These are phyloP conservation scores for Coemansia sp. DNA, from an alignment of 192 early-diverging fungal genomes.

Conservation along the genomic window DNA sequence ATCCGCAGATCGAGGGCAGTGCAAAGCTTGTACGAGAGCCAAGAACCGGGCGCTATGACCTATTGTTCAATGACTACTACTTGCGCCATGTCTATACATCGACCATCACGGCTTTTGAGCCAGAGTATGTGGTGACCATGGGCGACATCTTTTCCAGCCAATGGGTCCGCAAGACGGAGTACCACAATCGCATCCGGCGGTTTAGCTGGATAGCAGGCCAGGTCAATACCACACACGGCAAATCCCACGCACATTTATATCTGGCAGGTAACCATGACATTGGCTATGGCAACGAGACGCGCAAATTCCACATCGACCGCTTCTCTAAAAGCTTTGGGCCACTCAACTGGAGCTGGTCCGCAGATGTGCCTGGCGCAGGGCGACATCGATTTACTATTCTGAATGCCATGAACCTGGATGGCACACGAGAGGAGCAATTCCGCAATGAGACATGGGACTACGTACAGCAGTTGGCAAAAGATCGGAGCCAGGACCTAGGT, in stretches of 20 bases:
- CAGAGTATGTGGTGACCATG: constrained; percentile 54
- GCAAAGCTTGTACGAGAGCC: constrained; percentile 55
- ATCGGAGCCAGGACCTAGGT: constrained; percentile 19
- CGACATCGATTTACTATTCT: constrained; percentile 33
- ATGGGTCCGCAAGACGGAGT: constrained; percentile 53
- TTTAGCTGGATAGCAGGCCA: constrained; percentile 55
- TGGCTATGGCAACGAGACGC: constrained; percentile 58
- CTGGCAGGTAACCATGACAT: constrained; percentile 65
- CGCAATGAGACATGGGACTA: constrained; percentile 54
- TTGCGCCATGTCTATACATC: constrained; percentile 54
- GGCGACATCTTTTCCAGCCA: constrained; percentile 66
- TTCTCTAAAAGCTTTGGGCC: constrained; percentile 54
- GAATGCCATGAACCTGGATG: constrained; percentile 46
- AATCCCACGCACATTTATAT: constrained; percentile 33
- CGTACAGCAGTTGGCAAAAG: constrained; percentile 28
- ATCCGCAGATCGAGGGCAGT: constrained; percentile 65
- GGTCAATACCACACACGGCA: background rate
- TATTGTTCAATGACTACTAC: constrained; percentile 56
- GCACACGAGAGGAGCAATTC: constrained; percentile 34
- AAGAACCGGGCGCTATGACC: constrained; percentile 47
- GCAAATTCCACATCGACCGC: constrained; percentile 44
- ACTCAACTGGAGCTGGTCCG: constrained; percentile 40
- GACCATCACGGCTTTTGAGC: constrained; percentile 41
- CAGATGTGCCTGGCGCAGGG: constrained; percentile 1
- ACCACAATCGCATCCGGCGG: constrained; percentile 50